Evolutionary conservation across 257 asterid genomes (phyloP).

Genomic region (Solanum tarijense): DNA sequence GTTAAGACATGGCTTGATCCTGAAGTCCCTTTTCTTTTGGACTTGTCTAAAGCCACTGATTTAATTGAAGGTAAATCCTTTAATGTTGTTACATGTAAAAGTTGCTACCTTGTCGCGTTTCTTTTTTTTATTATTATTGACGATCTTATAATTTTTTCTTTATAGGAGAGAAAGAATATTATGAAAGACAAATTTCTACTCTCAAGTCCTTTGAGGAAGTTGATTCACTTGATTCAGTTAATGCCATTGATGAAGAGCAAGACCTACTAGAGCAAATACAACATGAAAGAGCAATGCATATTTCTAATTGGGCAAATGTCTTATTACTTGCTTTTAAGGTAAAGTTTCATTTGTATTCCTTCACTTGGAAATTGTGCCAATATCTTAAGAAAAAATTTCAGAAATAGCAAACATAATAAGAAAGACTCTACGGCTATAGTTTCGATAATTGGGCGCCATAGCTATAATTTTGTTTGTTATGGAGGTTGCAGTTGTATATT

Average conservation of each 20-base stretch:
- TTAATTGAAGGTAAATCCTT: conserved; percentile 35
- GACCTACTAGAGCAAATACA: conserved; percentile 34
- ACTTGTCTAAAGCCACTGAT: conserved; percentile 26
- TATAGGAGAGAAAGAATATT: conserved; percentile 60
- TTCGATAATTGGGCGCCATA: too few relatives aligned
- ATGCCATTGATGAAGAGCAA: conserved; percentile 33
- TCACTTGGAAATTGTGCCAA: neutral
- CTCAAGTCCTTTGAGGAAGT: conserved; percentile 64
- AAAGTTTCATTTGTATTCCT: neutral
- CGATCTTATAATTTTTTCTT: neutral
- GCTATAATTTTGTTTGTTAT: neutral
- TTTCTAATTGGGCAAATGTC: conserved; percentile 59
- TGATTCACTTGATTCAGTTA: conserved; percentile 30
- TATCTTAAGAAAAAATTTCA: neutral
- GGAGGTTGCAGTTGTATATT: neutral
- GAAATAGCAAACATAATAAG: neutral
- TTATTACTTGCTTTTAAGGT: conserved; percentile 63
- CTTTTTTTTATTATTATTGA: neutral
- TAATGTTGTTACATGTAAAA: neutral
- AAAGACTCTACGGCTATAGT: neutral
- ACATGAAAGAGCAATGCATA: conserved; percentile 59
- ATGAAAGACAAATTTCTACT: conserved; percentile 58
- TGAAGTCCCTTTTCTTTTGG: conserved; percentile 33
- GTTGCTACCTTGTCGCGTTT: neutral
- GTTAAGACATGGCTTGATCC: conserved; percentile 43